Evolutionary conservation across 1,284 basidiomycete species (phyloP).

Genomic region (Melanopsichium pennsylvanicum): DNA sequence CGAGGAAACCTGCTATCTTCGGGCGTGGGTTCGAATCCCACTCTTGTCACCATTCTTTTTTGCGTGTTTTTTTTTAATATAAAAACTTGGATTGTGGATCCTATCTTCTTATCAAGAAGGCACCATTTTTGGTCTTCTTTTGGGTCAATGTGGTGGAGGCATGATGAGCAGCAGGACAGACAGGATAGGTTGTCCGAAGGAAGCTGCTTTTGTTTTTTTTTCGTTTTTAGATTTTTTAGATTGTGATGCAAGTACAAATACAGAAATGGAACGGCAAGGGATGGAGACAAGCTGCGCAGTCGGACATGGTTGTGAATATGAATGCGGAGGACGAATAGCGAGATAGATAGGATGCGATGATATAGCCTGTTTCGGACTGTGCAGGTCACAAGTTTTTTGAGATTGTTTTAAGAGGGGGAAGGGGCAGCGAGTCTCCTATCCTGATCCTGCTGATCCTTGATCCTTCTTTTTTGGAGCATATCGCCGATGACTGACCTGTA

Average conservation of each 20-base stretch:
- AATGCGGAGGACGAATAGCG: no score
- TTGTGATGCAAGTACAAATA: slow-evolving; percentile 26
- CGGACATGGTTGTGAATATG: no score
- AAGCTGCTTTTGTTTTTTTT: no score
- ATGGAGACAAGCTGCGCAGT: neutral
- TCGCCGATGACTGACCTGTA: slow-evolving; percentile 54
- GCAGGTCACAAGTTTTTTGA: neutral
- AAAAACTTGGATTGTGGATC: no score
- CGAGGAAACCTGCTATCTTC: slow-evolving; percentile 53
- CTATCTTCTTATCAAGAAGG: no score
- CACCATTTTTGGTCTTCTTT: neutral
- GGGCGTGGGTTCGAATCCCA: slow-evolving; percentile 66
- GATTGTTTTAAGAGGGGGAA: slow-evolving; percentile 1
- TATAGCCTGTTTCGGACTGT: no score
- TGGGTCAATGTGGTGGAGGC: no score
- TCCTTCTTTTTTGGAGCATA: slow-evolving; percentile 44
- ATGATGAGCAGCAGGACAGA: no score
- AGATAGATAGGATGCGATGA: no score
- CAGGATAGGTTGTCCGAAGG: no score
- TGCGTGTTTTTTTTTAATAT: neutral
- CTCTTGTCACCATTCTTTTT: slow-evolving; percentile 55
- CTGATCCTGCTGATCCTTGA: slow-evolving; percentile 42
- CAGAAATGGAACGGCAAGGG: neutral
- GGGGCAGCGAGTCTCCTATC: slow-evolving; percentile 21
- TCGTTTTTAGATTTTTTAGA: slow-evolving; percentile 16